Percentiles rank a stretch among this genome's conserved stretches.
Conservation (phyloP, 2,329 filamentous ascomycete species). For the Phoma sp. region DNA sequence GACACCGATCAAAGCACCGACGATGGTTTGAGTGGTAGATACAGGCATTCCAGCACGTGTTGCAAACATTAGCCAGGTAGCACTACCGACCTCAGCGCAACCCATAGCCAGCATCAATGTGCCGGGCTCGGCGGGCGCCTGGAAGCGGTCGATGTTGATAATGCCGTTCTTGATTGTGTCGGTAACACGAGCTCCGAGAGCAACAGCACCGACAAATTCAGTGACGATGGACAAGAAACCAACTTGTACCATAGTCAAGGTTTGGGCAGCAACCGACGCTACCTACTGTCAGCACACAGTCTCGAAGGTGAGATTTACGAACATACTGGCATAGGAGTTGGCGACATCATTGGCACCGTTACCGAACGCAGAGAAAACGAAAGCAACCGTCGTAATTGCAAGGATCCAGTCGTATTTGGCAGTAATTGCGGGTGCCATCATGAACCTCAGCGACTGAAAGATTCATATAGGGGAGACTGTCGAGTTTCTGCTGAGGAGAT, state of each 20-base stretch:
- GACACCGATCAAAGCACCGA: conserved; percentile 66
- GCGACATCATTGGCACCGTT: conserved; percentile 60
- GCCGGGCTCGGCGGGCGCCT: conserved; percentile 50
- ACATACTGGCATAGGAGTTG: conserved; percentile 59
- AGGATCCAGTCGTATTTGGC: conserved; percentile 51
- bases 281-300: conserved; percentile 3
- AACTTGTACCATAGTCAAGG: conserved; percentile 60
- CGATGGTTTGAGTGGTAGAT: conserved; percentile 67
- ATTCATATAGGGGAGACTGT: neutral
- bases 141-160: conserved; percentile 58
- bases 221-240: conserved; percentile 58
- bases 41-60: conserved; percentile 62
- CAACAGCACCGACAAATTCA: conserved; percentile 61
- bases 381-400: conserved; percentile 49
- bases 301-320: neutral
- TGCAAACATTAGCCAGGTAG: conserved; percentile 63
- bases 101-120: conserved; percentile 66
- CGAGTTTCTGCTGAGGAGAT: conserved; percentile 3
- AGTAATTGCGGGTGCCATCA: conserved; percentile 30
- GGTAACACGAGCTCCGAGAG: conserved; percentile 61
- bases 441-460: conserved; percentile 1
- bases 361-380: conserved; percentile 45
- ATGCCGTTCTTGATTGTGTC: conserved; percentile 68
- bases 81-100: conserved; percentile 61
- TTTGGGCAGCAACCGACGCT: conserved; percentile 55